These are phyloP conservation scores for Arachis hypogaea DNA, from an alignment of 306 rosid genomes.

Conservation along the genomic window DNA sequence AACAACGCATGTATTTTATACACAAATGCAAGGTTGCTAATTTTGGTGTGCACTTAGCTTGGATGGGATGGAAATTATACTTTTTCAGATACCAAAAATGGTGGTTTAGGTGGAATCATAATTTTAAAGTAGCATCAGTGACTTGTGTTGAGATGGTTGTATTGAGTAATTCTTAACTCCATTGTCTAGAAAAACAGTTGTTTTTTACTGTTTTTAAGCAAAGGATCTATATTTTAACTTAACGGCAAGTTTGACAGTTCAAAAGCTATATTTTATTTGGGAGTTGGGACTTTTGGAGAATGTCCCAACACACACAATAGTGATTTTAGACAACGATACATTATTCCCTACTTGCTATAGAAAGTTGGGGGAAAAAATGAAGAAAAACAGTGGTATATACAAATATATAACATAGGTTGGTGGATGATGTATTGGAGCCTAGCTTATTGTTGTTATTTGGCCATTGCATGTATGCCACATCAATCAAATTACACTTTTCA, in stretches of 20 bases:
- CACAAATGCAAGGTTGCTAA: too few relatives aligned
- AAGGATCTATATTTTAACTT: background rate
- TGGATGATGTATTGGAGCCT: background rate
- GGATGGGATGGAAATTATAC: too few relatives aligned
- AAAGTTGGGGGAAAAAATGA: background rate
- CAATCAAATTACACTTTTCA: too few relatives aligned
- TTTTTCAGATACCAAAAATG: too few relatives aligned
- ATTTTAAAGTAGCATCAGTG: too few relatives aligned
- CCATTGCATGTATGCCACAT: too few relatives aligned
- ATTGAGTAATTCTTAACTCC: too few relatives aligned
- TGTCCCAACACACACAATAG: background rate
- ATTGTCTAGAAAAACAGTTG: background rate
- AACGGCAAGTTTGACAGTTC: background rate
- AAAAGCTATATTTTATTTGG: background rate
- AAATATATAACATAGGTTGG: background rate
- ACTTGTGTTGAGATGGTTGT: background rate
- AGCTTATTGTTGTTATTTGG: too few relatives aligned
- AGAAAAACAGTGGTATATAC: background rate
- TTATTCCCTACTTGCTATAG: conserved; percentile 13
- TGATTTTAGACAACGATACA: background rate
- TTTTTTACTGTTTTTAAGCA: background rate
- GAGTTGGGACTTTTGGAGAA: conserved; percentile 10
- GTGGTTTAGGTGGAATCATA: too few relatives aligned
- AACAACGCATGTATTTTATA: too few relatives aligned
- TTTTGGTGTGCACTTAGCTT: too few relatives aligned